Percentiles rank a stretch among this genome's conserved stretches.
phyloP scores from a whole-genome alignment of 2,329 filamentous ascomycete species.

The Botryotinia globosa region DNA sequence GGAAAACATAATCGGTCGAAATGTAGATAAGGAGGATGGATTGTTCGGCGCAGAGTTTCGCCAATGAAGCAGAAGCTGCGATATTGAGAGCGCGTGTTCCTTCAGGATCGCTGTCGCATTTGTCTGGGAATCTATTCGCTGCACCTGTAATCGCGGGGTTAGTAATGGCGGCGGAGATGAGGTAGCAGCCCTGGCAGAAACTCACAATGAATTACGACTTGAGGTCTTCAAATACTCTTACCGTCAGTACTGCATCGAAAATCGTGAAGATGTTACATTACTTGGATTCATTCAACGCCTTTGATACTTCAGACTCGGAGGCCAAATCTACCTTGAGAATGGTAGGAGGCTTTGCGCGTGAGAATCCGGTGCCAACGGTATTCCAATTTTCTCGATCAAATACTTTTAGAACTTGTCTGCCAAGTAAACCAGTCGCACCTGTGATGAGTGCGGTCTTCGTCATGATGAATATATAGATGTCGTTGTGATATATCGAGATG shows the following conservation, averaged over 20 bases:
- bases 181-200: background rate
- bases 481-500: background rate
- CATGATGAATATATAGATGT: constrained; percentile 27
- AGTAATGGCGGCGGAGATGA: background rate
- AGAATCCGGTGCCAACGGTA: constrained; percentile 71
- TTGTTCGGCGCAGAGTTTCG: constrained; percentile 60
- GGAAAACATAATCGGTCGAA: constrained; percentile 79
- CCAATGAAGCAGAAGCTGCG: constrained; percentile 64
- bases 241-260: constrained; percentile 24
- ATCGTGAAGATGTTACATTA: constrained; percentile 40
- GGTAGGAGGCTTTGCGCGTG: constrained; percentile 66
- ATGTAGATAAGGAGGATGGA: constrained; percentile 70
- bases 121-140: constrained; percentile 84
- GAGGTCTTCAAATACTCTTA: constrained; percentile 51
- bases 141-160: constrained; percentile 56
- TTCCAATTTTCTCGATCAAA: constrained; percentile 67
- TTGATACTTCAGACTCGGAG: constrained; percentile 45
- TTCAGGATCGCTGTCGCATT: constrained; percentile 75
- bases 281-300: constrained; percentile 53
- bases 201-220: constrained; percentile 79
- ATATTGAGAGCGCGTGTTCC: constrained; percentile 74
- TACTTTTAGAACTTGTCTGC: constrained; percentile 69
- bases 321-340: constrained; percentile 49
- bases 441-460: constrained; percentile 67
- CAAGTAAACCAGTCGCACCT: constrained; percentile 80